These are phyloP conservation scores for Phytophthora aleatoria DNA, from an alignment of 352 stramenopile genomes.

Conservation along the genomic window DNA sequence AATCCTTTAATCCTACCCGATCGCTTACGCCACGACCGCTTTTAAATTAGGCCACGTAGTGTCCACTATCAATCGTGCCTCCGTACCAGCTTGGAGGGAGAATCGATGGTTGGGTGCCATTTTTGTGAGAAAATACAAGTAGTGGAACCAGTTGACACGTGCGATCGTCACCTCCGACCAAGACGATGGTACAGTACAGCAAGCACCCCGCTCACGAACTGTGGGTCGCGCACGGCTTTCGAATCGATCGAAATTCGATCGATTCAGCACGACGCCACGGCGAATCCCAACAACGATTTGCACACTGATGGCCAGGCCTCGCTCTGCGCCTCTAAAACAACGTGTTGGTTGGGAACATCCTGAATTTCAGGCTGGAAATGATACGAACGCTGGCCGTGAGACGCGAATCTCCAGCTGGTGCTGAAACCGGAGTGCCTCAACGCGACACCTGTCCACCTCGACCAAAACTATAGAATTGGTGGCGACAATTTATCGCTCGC, in stretches of 20 bases:
- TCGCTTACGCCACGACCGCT: neutral
- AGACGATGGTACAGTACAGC: too few species aligned
- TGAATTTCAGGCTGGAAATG: neutral
- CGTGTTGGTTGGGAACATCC: constrained; percentile 6
- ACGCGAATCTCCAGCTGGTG: constrained; percentile 18
- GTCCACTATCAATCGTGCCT: constrained; percentile 5
- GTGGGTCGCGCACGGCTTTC: constrained; percentile 1
- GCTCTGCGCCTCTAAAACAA: constrained; percentile 12
- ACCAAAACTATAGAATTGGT: neutral
- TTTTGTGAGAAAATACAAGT: neutral
- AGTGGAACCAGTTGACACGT: constrained; percentile 7
- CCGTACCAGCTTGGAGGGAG: neutral
- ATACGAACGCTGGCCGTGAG: constrained; percentile 2
- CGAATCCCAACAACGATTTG: constrained; percentile 15
- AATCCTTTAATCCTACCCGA: neutral
- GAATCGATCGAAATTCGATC: constrained; percentile 1
- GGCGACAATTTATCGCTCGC: neutral
- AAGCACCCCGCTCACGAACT: neutral
- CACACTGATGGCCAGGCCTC: constrained; percentile 12
- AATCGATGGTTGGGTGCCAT: constrained; percentile 2
- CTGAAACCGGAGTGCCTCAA: constrained; percentile 1
- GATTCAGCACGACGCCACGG: neutral
- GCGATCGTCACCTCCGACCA: constrained; percentile 1
- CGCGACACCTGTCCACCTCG: constrained; percentile 2
- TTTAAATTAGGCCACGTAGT: neutral